Conservation (phyloP, 345 rosid genomes). For the Abelmoschus esculentus region DNA sequence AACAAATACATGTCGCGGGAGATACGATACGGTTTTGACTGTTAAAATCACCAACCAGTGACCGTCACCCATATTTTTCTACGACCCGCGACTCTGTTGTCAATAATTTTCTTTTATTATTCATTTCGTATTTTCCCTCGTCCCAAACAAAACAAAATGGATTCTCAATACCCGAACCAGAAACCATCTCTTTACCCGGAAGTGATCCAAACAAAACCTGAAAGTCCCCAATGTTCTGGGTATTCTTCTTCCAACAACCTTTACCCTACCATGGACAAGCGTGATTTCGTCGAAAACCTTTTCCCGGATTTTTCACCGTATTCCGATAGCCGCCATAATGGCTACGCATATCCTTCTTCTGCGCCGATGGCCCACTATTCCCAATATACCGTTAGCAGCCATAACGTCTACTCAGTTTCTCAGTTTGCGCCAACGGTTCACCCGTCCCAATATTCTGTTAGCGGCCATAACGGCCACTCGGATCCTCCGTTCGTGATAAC, state of each 20-base stretch:
- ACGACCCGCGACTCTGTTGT: neutral
- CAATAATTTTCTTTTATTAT: neutral
- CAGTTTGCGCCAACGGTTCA: slow-evolving; percentile 33
- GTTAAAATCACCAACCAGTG: neutral
- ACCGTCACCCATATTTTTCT: neutral
- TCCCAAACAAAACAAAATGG: slow-evolving; percentile 24
- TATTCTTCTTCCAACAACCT: slow-evolving; percentile 30
- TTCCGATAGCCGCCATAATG: neutral
- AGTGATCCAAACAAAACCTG: slow-evolving; percentile 31
- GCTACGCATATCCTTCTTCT: neutral
- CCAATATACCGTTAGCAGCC: neutral
- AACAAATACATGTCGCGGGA: slow-evolving; percentile 16
- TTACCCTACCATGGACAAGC: slow-evolving; percentile 53
- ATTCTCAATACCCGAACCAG: slow-evolving; percentile 24
- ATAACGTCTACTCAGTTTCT: too few species aligned
- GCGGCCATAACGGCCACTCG: neutral
- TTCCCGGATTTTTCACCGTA: slow-evolving; percentile 31
- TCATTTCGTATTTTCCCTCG: neutral
- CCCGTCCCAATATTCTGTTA: neutral
- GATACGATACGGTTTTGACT: neutral
- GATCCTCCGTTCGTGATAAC: neutral
- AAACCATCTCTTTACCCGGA: slow-evolving; percentile 47
- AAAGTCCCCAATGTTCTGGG: slow-evolving; percentile 13
- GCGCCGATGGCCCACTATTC: slow-evolving; percentile 34
- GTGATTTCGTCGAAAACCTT: slow-evolving; percentile 46